phyloP scores from a whole-genome alignment of 495 filamentous ascomycete species.

The Aspergillus homomorphus region DNA sequence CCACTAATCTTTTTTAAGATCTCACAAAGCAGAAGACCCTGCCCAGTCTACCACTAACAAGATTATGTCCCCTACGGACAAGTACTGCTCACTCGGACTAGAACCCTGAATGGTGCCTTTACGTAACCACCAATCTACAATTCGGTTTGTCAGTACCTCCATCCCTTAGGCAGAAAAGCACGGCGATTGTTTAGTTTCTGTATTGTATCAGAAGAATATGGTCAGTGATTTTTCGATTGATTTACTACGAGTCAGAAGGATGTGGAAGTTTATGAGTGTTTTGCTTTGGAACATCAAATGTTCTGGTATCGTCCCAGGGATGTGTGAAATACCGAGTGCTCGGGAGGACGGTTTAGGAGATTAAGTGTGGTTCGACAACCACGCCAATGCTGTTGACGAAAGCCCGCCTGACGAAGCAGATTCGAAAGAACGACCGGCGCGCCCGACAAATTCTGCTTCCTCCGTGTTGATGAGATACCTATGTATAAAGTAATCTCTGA shows the following conservation, averaged over 20 bases:
- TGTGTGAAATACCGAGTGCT: conserved; percentile 27
- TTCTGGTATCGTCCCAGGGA: conserved; percentile 17
- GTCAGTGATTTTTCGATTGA: no score
- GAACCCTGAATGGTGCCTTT: neutral
- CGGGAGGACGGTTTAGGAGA: conserved; percentile 22
- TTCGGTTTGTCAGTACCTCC: neutral
- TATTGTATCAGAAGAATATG: no score
- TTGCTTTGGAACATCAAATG: conserved; percentile 25
- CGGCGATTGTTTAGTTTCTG: neutral
- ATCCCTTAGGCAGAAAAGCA: neutral
- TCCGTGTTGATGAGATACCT: conserved; percentile 12
- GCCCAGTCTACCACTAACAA: no score
- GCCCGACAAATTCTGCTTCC: conserved; percentile 13
- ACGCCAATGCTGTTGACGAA: conserved; percentile 19
- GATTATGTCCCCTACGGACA: neutral
- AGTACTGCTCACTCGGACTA: no score
- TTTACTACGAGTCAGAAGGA: no score
- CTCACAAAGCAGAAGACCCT: neutral
- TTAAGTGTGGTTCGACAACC: conserved; percentile 23
- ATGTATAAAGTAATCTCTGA: no score
- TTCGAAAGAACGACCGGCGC: conserved; percentile 7
- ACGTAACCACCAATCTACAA: neutral
- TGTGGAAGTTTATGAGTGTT: neutral
- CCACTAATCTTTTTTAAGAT: no score
- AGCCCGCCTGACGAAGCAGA: neutral